phyloP scores from a whole-genome alignment of 2,329 filamentous ascomycete genomes.

The Curvularia sp. region DNA sequence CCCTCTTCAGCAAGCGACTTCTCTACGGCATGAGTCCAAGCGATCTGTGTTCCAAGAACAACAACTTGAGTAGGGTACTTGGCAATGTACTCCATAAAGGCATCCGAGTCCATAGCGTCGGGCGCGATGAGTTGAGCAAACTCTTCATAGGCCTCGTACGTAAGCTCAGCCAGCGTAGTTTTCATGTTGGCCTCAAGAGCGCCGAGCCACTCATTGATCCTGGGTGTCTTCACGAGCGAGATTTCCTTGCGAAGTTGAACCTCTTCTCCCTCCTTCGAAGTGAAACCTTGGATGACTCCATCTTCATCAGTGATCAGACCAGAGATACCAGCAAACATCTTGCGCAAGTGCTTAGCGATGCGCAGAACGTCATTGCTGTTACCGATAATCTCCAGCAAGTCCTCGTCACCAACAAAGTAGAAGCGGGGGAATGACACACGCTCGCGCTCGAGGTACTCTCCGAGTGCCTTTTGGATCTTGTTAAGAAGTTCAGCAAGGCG shows the following conservation, averaged over 20 bases:
- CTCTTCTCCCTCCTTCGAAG: conserved; percentile 91
- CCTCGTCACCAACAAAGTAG: conserved; percentile 99
- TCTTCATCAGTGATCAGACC: conserved; percentile 92
- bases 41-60: conserved; percentile 89
- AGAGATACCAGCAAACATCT: conserved; percentile 98
- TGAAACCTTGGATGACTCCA: conserved; percentile 86
- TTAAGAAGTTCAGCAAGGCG: conserved; percentile 94
- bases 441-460: conserved; percentile 98
- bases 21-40: conserved; percentile 90
- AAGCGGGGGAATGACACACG: conserved; percentile 97
- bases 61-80: conserved; percentile 93
- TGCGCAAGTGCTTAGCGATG: conserved; percentile 98
- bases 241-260: conserved; percentile 90
- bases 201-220: conserved; percentile 99
- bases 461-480: conserved; percentile 98
- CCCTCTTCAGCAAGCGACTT: conserved; percentile 76
- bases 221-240: conserved; percentile 88
- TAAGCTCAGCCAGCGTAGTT: conserved; percentile 84
- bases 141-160: conserved; percentile 83
- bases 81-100: conserved; percentile 80
- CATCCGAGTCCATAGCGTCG: conserved; percentile 70
- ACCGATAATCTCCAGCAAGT: conserved; percentile 97
- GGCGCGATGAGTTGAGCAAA: conserved; percentile 81
- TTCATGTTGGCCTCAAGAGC: conserved; percentile 95
- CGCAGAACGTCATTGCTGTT: conserved; percentile 98